Evolutionary conservation across 31 red algal genomes (phyloP).

Genomic region (Asparagopsis taxiformis): DNA sequence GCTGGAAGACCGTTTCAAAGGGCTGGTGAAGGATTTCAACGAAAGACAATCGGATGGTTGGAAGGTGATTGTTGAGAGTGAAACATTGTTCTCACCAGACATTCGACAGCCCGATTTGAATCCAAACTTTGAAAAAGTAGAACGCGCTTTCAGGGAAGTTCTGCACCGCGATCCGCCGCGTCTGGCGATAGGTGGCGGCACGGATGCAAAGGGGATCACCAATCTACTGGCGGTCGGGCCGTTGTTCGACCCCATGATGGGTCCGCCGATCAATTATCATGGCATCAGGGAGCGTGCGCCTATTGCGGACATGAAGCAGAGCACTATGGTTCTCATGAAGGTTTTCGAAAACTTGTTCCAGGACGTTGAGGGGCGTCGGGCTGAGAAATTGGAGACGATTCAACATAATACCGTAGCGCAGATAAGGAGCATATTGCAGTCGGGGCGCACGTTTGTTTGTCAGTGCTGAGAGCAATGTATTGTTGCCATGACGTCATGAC

Average conservation of each 20-base stretch:
- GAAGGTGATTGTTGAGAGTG: background rate
- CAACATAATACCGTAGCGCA: too few species aligned
- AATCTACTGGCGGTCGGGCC: constrained; percentile 22
- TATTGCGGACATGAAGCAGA: constrained; percentile 31
- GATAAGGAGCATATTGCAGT: too few species aligned
- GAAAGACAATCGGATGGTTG: background rate
- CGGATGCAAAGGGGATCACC: constrained; percentile 32
- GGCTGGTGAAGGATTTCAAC: constrained; percentile 8
- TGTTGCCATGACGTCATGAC: too few species aligned
- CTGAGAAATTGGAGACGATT: too few species aligned
- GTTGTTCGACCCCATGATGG: constrained; percentile 21
- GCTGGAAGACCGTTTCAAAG: background rate
- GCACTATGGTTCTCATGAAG: too few species aligned
- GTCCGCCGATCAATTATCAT: constrained; percentile 42
- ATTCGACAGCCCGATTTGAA: constrained; percentile 34
- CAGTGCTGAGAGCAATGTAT: too few species aligned
- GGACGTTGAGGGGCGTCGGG: too few species aligned
- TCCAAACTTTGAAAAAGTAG: constrained; percentile 13
- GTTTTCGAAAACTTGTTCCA: too few species aligned
- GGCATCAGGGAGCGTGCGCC: constrained; percentile 34
- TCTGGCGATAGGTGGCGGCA: constrained; percentile 38
- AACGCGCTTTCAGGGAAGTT: constrained; percentile 17
- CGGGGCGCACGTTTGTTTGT: too few species aligned
- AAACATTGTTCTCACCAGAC: constrained; percentile 34
- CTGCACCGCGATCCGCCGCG: constrained; percentile 19